A percentile compares a stretch with the other conserved stretches of the same genome.
Evolutionary conservation across 805 yeast species (phyloP).

Genomic region (Candida succiphila): DNA sequence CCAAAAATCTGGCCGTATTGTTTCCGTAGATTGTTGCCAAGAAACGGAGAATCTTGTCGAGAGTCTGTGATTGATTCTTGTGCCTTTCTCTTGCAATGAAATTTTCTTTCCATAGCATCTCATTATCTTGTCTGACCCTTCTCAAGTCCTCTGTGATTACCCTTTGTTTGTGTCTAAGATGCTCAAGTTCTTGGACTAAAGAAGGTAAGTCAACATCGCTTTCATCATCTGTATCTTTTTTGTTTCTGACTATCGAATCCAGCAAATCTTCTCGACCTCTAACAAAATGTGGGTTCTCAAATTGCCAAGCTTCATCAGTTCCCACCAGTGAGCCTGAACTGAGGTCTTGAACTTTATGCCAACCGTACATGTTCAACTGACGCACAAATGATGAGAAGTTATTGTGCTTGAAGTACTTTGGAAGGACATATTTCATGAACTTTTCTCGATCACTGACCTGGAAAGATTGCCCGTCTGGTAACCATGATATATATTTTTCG

Average conservation of each 20-base stretch:
- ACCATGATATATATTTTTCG: slow-evolving; percentile 70
- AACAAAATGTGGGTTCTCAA: slow-evolving; percentile 72
- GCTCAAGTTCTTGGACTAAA: slow-evolving; percentile 62
- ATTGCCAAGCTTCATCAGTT: slow-evolving; percentile 80
- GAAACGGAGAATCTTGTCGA: slow-evolving; percentile 80
- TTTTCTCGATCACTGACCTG: slow-evolving; percentile 76
- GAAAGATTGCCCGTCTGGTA: slow-evolving; percentile 75
- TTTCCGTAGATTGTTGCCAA: slow-evolving; percentile 75
- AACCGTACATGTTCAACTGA: slow-evolving; percentile 96
- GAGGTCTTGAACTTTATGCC: slow-evolving; percentile 97
- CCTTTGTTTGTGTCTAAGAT: slow-evolving; percentile 66
- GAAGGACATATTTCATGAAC: slow-evolving; percentile 76
- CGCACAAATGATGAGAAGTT: slow-evolving; percentile 95
- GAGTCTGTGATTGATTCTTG: slow-evolving; percentile 75
- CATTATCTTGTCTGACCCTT: slow-evolving; percentile 80
- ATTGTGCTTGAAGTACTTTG: slow-evolving; percentile 89
- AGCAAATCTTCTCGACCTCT: slow-evolving; percentile 75
- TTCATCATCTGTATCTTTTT: slow-evolving; percentile 32
- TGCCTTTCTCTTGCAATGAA: slow-evolving; percentile 76
- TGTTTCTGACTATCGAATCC: slow-evolving; percentile 77
- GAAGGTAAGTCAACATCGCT: slow-evolving; percentile 35
- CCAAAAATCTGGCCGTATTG: slow-evolving; percentile 33
- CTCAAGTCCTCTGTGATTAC: slow-evolving; percentile 77
- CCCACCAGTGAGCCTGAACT: slow-evolving; percentile 59
- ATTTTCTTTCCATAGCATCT: slow-evolving; percentile 85